Evolutionary conservation across 2,329 filamentous ascomycete genomes (phyloP), one percentile per base, ranked within the genome.

Genomic region (Clonostachys rhizophaga): DNA sequence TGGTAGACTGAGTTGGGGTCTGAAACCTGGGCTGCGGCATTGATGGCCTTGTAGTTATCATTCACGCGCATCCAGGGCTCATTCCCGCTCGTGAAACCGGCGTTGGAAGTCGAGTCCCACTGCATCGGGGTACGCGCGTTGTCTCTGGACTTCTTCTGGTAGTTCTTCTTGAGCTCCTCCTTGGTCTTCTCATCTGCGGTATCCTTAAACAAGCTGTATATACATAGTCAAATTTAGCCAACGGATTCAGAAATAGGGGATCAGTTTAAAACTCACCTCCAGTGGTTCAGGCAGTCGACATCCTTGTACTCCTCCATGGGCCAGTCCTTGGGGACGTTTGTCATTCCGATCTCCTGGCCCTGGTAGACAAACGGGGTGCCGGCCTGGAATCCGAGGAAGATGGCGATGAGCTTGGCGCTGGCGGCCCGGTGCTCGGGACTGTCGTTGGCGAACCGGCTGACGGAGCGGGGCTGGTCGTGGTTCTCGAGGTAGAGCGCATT

Each of bases 71-170:
- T 89, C 87, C 87, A 91, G 3, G 86, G 83, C 46, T 70, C 72
- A 5, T 59, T 61, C 9, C 64, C 66, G 2, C 68, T 68, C 1
- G 83, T 83, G 66, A 90, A 91, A 11, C 87, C 86, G 0, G 72
- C 84, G 50, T 89, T 76, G 0, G 66, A 57, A 2, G 65, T 68
- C n/a, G 63, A 57, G 51, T 81, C 73, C 86, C 87, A 91, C 58
- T 89, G 85, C 63, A 91, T 83, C 0, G 86, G 86, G 1, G 83
- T 82, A 42, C 87, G 75, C 8, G 80, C 81, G 61, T 91, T 87
- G 62, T 91, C 87, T 18, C 86, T 66, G 8, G 76, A 81, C 58
- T 82, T 81, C 52, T 73, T 69, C 50, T 79, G 75, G 56, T 83
- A 71, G n/a, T 78, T 70, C 8, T 53, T 52, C 50, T 51, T 70